phyloP scores from a whole-genome alignment of 2,329 filamentous ascomycete genomes.

The Basipetospora chlamydospora region DNA sequence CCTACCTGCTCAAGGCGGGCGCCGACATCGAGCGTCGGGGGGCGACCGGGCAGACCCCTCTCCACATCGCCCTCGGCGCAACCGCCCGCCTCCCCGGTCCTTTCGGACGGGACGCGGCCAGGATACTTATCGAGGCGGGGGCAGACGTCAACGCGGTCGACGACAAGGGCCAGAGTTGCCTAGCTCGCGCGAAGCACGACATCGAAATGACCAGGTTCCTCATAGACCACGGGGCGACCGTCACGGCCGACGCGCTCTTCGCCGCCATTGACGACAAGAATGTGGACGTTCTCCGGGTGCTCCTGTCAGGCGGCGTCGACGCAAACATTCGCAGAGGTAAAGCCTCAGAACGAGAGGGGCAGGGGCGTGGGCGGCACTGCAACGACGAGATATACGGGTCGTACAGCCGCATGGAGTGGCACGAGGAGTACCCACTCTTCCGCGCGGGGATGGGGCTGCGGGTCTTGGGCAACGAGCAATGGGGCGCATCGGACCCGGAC shows the following conservation, averaged over 20 bases:
- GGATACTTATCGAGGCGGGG: conserved; percentile 4
- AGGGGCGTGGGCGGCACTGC: too few species aligned
- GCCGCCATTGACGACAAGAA: conserved; percentile 8
- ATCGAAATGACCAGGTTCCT: conserved; percentile 4
- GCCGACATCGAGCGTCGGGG: conserved; percentile 5
- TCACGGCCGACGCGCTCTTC: conserved; percentile 8
- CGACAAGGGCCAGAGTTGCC: conserved; percentile 6
- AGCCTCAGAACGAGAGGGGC: too few species aligned
- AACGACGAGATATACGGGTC: too few species aligned
- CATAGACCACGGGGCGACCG: conserved; percentile 5
- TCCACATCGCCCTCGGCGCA: conserved; percentile 6
- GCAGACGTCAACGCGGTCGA: conserved; percentile 8
- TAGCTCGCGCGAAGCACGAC: conserved; percentile 5
- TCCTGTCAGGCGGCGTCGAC: conserved; percentile 8
- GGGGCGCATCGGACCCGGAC: too few species aligned
- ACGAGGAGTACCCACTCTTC: background rate
- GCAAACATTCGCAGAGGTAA: conserved; percentile 7
- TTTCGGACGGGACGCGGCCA: conserved; percentile 9
- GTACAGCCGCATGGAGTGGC: conserved; percentile 5
- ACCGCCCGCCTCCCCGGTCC: background rate
- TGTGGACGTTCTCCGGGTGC: conserved; percentile 1
- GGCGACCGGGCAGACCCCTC: conserved; percentile 5
- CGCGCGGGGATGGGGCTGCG: too few species aligned
- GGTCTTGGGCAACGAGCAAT: too few species aligned
- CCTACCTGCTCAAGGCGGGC: conserved; percentile 5